These are phyloP conservation scores for Alternaria triticimaculans DNA, from an alignment of 2,329 filamentous ascomycete species.

Conservation along the genomic window DNA sequence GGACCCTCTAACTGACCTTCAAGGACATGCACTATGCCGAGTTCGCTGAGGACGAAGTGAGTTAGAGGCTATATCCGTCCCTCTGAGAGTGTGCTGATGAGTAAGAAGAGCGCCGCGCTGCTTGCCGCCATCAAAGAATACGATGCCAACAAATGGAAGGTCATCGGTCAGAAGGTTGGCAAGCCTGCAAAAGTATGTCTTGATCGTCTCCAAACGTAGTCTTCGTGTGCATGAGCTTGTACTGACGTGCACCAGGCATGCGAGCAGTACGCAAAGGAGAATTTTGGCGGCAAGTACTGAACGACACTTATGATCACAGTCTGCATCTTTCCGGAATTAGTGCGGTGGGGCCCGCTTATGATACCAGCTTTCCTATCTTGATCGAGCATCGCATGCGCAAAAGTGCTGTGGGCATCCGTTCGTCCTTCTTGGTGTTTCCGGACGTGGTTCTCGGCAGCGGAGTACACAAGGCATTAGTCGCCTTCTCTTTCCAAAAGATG, in stretches of 20 bases:
- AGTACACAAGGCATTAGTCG: slow-evolving; percentile 27
- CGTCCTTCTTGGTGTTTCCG: slow-evolving; percentile 35
- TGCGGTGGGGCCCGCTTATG: slow-evolving; percentile 38
- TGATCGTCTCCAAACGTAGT: slow-evolving; percentile 10
- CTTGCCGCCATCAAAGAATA: slow-evolving; percentile 98
- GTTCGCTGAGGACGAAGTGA: slow-evolving; percentile 95
- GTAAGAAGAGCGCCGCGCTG: slow-evolving; percentile 72
- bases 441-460: slow-evolving; percentile 32
- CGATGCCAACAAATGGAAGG: slow-evolving; percentile 98
- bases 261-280: slow-evolving; percentile 95
- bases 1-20: slow-evolving; percentile 29
- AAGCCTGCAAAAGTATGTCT: slow-evolving; percentile 88
- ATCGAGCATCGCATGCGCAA: slow-evolving; percentile 41
- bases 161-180: slow-evolving; percentile 93
- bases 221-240: slow-evolving; percentile 5
- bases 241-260: slow-evolving; percentile 65
- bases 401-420: slow-evolving; percentile 37
- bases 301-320: slow-evolving; percentile 50
- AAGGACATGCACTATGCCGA: slow-evolving; percentile 99
- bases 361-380: slow-evolving; percentile 47
- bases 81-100: slow-evolving; percentile 31
- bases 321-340: slow-evolving; percentile 45
- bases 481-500: slow-evolving; percentile 27
- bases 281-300: slow-evolving; percentile 70
- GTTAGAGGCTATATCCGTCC: slow-evolving; percentile 10